A percentile compares a stretch with the other conserved stretches of the same genome.
phyloP scores from a whole-genome alignment of 768 basidiomycete species.

The Tephrocybe sp. region DNA sequence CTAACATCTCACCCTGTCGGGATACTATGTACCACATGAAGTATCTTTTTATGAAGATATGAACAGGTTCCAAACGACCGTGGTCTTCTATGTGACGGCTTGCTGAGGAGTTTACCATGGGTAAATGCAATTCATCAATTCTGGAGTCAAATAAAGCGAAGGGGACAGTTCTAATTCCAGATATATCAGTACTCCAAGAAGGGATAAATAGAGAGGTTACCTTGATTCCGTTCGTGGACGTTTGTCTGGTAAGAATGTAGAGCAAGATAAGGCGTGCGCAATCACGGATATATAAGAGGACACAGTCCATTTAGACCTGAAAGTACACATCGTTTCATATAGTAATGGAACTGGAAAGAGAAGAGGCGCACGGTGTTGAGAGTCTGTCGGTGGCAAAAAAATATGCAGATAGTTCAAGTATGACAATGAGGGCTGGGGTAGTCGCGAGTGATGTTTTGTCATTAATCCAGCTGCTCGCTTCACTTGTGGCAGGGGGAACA shows the following conservation, averaged over 20 bases:
- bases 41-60: slow-evolving; percentile 45
- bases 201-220: slow-evolving; percentile 1
- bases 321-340: no score
- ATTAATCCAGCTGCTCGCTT: slow-evolving; percentile 17
- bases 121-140: slow-evolving; percentile 48
- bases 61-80: slow-evolving; percentile 31
- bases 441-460: slow-evolving; percentile 25
- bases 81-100: slow-evolving; percentile 4
- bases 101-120: slow-evolving; percentile 36
- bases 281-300: slow-evolving; percentile 24
- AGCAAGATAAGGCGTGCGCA: slow-evolving; percentile 20
- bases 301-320: slow-evolving; percentile 19
- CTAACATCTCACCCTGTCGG: slow-evolving; percentile 34
- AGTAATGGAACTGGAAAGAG: no score
- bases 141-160: slow-evolving; percentile 62
- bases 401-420: slow-evolving; percentile 61
- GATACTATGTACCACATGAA: slow-evolving; percentile 52
- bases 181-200: neutral
- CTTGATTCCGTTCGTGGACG: no score
- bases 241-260: slow-evolving; percentile 13
- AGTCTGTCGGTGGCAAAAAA: slow-evolving; percentile 27
- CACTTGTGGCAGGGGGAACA: slow-evolving; percentile 25
- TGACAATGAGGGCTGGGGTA: slow-evolving; percentile 51
- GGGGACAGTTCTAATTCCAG: slow-evolving; percentile 16
- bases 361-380: slow-evolving; percentile 4